These are phyloP conservation scores for Hypoxylon sp. DNA, from an alignment of 2,329 filamentous ascomycete species.

Conservation along the genomic window DNA sequence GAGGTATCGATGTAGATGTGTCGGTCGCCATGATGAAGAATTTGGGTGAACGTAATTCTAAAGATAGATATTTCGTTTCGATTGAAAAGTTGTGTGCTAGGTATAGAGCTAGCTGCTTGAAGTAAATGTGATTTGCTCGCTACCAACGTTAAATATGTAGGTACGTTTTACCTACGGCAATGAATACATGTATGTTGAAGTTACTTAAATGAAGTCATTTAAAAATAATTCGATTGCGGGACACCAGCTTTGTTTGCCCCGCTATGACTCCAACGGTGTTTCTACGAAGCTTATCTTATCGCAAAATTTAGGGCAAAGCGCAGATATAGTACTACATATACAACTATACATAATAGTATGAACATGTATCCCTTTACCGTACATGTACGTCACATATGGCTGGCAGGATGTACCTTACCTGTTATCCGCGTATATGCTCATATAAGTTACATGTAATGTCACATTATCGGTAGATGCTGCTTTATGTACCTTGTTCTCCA, in stretches of 20 bases:
- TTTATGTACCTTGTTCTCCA: background rate
- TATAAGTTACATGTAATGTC: background rate
- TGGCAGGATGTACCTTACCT: background rate
- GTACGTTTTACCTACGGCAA: background rate
- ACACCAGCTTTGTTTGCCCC: slow-evolving; percentile 6
- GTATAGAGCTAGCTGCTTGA: background rate
- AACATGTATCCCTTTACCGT: background rate
- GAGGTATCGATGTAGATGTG: slow-evolving; percentile 58
- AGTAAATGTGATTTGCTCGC: background rate
- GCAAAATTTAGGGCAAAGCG: slow-evolving; percentile 10
- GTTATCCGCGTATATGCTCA: too few species aligned
- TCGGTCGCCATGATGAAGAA: slow-evolving; percentile 42
- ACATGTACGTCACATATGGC: slow-evolving; percentile 11
- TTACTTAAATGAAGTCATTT: slow-evolving; percentile 14
- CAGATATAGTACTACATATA: background rate
- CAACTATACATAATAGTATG: too few species aligned
- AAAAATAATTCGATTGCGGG: slow-evolving; percentile 8
- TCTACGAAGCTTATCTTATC: slow-evolving; percentile 37
- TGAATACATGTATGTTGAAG: slow-evolving; percentile 9
- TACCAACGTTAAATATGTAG: background rate
- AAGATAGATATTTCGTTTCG: background rate
- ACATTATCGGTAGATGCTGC: background rate
- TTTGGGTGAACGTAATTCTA: background rate
- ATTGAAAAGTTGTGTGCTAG: background rate
- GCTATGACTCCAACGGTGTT: slow-evolving; percentile 6